phyloP scores from a whole-genome alignment of 768 basidiomycete species.

The Agrocybe pediades region DNA sequence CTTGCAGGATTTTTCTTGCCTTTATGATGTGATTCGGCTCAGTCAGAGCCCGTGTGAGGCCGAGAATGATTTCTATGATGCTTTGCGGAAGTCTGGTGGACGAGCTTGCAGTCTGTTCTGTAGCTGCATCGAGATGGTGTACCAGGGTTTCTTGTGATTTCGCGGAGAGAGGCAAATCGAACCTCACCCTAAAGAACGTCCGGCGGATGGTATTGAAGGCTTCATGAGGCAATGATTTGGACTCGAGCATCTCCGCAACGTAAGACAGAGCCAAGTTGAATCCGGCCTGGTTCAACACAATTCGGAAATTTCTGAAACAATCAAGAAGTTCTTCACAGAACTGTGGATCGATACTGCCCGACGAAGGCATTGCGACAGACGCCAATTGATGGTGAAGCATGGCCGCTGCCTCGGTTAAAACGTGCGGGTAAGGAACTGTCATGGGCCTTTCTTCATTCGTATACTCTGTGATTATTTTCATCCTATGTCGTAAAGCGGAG shows the following conservation, averaged over 20 bases:
- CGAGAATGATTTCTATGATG: conserved; percentile 32
- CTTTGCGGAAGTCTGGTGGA: conserved; percentile 27
- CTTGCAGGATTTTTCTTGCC: conserved; percentile 26
- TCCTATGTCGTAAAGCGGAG: conserved; percentile 11
- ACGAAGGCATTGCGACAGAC: conserved; percentile 13
- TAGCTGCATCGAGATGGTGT: conserved; percentile 28
- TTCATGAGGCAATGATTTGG: conserved; percentile 31
- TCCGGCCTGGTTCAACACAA: conserved; percentile 30
- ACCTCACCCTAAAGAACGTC: conserved; percentile 33
- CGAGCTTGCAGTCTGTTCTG: conserved; percentile 24
- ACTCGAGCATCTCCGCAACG: conserved; percentile 21
- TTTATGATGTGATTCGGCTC: conserved; percentile 29
- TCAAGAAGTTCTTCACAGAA: conserved; percentile 21
- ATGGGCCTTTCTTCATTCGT: conserved; percentile 9
- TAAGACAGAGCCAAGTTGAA: conserved; percentile 32
- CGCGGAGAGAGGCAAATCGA: conserved; percentile 17
- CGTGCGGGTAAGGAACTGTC: conserved; percentile 18
- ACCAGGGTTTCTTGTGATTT: conserved; percentile 29
- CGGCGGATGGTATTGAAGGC: conserved; percentile 38
- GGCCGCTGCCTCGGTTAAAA: conserved; percentile 19
- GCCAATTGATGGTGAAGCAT: conserved; percentile 16
- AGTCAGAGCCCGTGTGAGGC: conserved; percentile 25
- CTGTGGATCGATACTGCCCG: not conserved
- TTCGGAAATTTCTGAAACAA: conserved; percentile 25
- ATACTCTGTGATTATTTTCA: conserved; percentile 11